Evolutionary conservation across 2,329 filamentous ascomycete genomes (phyloP).

Genomic region (Fusarium euwallaceae): DNA sequence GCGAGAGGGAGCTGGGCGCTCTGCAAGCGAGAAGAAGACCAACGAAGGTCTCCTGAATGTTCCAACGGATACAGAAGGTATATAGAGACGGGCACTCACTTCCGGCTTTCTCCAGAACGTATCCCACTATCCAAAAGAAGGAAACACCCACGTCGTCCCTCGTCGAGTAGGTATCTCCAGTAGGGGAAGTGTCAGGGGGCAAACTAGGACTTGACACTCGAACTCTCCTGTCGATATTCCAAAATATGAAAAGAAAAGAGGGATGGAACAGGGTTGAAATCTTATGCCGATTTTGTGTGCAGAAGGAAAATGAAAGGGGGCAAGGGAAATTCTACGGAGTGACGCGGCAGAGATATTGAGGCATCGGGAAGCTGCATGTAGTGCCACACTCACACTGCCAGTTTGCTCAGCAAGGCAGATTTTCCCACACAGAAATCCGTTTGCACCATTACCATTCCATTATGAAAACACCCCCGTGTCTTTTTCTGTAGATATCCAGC

Average conservation of each 20-base stretch:
- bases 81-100: neutral
- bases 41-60: neutral
- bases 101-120: neutral
- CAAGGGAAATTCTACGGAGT: neutral
- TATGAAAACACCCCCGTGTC: neutral
- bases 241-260: neutral
- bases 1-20: neutral
- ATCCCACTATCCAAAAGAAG: neutral
- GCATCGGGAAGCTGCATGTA: neutral
- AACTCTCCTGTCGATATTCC: neutral
- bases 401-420: neutral
- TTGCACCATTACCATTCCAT: neutral
- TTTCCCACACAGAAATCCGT: neutral
- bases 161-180: neutral
- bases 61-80: neutral
- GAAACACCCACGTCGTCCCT: neutral
- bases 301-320: neutral
- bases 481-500: neutral
- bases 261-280: neutral
- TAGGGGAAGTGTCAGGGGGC: neutral
- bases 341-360: neutral
- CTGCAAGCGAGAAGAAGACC: neutral
- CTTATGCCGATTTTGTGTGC: neutral
- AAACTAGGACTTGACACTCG: neutral
- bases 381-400: neutral